Evolutionary conservation across 1,284 basidiomycete genomes (phyloP).

Genomic region (Trametes polyzona): DNA sequence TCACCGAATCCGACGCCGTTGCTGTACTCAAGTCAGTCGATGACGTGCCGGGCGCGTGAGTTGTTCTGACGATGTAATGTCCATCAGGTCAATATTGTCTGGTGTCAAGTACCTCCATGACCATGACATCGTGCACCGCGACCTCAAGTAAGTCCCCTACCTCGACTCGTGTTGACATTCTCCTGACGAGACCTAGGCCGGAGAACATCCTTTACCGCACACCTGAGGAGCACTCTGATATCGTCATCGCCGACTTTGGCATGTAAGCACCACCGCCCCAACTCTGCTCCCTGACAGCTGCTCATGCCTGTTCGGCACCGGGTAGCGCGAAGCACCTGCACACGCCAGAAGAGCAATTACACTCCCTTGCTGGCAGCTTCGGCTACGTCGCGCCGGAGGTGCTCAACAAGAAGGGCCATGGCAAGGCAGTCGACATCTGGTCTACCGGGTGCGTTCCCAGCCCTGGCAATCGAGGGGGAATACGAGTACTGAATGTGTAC

Average conservation of each 20-base stretch:
- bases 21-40: slow-evolving; percentile 63
- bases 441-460: slow-evolving; percentile 72
- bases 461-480: background rate
- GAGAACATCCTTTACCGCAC: slow-evolving; percentile 95
- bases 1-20: slow-evolving; percentile 88
- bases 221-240: slow-evolving; percentile 68
- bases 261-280: slow-evolving; percentile 55
- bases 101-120: slow-evolving; percentile 85
- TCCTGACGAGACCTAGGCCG: slow-evolving; percentile 53
- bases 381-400: slow-evolving; percentile 97
- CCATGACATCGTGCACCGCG: slow-evolving; percentile 90
- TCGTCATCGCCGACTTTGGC: slow-evolving; percentile 96
- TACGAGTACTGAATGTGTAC: background rate
- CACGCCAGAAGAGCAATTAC: slow-evolving; percentile 77
- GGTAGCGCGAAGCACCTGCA: slow-evolving; percentile 84
- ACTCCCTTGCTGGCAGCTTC: slow-evolving; percentile 85
- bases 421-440: slow-evolving; percentile 95
- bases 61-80: background rate
- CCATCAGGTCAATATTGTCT: slow-evolving; percentile 68
- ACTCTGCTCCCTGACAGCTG: background rate
- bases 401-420: slow-evolving; percentile 81
- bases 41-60: background rate
- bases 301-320: background rate
- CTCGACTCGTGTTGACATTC: background rate
- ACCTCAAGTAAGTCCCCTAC: slow-evolving; percentile 68